Evolutionary conservation across 2,329 filamentous ascomycete species (phyloP), one percentile per base, ranked within the genome.

Genomic region (Albophoma yamanashiensis): DNA sequence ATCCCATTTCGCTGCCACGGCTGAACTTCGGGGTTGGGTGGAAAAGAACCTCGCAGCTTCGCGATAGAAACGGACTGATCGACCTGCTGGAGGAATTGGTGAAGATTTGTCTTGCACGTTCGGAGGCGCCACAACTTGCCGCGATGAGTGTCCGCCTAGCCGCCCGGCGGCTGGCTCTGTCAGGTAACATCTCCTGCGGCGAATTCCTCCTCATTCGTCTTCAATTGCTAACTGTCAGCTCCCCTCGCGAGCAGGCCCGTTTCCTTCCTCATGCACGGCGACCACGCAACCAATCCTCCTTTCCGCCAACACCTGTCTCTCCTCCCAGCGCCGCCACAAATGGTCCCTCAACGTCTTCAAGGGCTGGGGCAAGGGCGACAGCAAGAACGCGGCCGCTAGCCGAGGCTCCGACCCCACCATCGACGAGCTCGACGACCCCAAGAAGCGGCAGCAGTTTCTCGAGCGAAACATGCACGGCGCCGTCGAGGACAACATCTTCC

Each of bases 91-190:
- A 58, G 27, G 42, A 27, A n/a, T 27, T 39, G 12, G 31, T 7
- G 56, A 58, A 58, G 31, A 22, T 36, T 38, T 36, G 40, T 22
- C 45, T 60, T 12, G 38, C 55, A 53, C 5, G 39, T 47, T 15
- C 4, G 14, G 52, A 50, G 47, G 39, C 42, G 53, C 34, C 9
- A 34, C 58, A 39, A 55, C 22, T 50, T 55, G 63, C 64, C 56
- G 69, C 65, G 70, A 91, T 91, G 88, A 89, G 79, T 75, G 74
- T 88, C 67, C 81, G 82, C 73, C 75, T 85, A 69, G 84, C 86
- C 66, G 78, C 84, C 67, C 77, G 84, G 77, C 82, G 82, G 76
- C 75, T 88, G 67, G 77, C 81, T 60, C 77, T 78, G 69, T 78
- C 80, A 71, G 83, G 88, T 90, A 79, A 60, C 22, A 55, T 56